Percentiles rank a stretch among this genome's conserved stretches.
Evolutionary conservation across 768 basidiomycete species (phyloP).

Genomic region (Boletus reticuloceps): DNA sequence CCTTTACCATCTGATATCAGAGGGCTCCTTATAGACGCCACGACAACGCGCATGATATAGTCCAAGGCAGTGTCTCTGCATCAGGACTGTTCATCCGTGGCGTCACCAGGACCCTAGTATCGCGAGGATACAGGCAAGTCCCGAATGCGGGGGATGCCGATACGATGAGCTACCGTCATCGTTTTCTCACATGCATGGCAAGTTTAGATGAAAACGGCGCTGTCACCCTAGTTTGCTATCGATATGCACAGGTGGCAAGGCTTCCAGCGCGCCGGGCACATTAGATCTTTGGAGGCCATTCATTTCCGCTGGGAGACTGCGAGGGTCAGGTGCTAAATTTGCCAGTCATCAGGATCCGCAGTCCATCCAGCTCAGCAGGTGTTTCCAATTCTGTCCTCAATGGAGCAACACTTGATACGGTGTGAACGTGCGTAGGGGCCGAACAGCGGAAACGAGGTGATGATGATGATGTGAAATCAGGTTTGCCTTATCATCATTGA

Average conservation of each 20-base stretch:
- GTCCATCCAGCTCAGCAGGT: not conserved
- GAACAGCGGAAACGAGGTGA: conserved; percentile 1
- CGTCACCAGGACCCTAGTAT: not conserved
- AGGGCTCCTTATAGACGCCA: not conserved
- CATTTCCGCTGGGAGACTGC: conserved; percentile 14
- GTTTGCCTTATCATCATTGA: conserved; percentile 17
- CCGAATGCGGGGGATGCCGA: not conserved
- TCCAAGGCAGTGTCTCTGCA: not conserved
- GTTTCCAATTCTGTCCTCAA: conserved; percentile 11
- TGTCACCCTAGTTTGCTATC: not conserved
- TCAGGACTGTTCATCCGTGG: not conserved
- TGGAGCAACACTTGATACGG: conserved; percentile 13
- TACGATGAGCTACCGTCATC: not conserved
- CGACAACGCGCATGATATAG: not conserved
- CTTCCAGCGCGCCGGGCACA: not conserved
- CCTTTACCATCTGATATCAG: not conserved
- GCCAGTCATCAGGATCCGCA: conserved; percentile 4
- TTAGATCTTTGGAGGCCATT: conserved; percentile 1
- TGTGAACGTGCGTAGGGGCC: conserved; percentile 11
- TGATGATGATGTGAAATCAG: conserved; percentile 4
- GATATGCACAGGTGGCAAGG: not conserved
- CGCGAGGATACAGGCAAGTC: not conserved
- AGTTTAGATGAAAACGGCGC: not conserved
- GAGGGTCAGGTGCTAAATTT: conserved; percentile 9
- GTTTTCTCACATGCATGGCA: not conserved